Percentiles rank a stretch among this genome's conserved stretches.
These are phyloP conservation scores for Globisporangium iwayamae DNA, from an alignment of 352 stramenopile species.

Conservation along the genomic window DNA sequence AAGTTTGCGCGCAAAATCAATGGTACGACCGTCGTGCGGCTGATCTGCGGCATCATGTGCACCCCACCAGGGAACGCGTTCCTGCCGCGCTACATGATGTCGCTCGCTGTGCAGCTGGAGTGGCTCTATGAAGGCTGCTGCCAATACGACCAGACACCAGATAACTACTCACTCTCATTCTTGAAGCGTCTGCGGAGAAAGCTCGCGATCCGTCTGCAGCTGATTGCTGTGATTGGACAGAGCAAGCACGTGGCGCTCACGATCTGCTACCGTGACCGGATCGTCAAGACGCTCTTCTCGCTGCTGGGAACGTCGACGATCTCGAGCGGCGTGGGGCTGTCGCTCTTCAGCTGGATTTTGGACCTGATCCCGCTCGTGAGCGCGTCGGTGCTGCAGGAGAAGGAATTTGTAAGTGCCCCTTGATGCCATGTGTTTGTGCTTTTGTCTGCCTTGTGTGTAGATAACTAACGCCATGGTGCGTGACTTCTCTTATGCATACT, in stretches of 20 bases:
- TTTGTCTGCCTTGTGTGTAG: not conserved
- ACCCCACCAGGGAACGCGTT: slow-evolving; percentile 62
- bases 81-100: slow-evolving; percentile 86
- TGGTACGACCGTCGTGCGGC: slow-evolving; percentile 60
- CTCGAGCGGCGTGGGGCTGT: slow-evolving; percentile 49
- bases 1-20: slow-evolving; percentile 68
- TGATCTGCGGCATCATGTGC: slow-evolving; percentile 76
- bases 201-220: slow-evolving; percentile 69
- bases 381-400: slow-evolving; percentile 65
- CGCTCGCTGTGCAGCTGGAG: slow-evolving; percentile 70
- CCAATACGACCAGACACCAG: slow-evolving; percentile 37
- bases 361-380: slow-evolving; percentile 80
- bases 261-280: slow-evolving; percentile 81
- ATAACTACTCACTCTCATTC: slow-evolving; percentile 22
- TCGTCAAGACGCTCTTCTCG: slow-evolving; percentile 79
- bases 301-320: slow-evolving; percentile 68
- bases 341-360: slow-evolving; percentile 86
- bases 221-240: slow-evolving; percentile 67
- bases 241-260: slow-evolving; percentile 77
- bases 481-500: not conserved
- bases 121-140: slow-evolving; percentile 62
- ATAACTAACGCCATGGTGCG: not conserved
- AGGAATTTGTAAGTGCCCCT: slow-evolving; percentile 64
- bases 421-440: slow-evolving; percentile 7
- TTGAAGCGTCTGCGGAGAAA: slow-evolving; percentile 66